Base-by-base conservation (phyloP, 2,329 filamentous ascomycete genomes). In the Trichoderma sp. region DNA sequence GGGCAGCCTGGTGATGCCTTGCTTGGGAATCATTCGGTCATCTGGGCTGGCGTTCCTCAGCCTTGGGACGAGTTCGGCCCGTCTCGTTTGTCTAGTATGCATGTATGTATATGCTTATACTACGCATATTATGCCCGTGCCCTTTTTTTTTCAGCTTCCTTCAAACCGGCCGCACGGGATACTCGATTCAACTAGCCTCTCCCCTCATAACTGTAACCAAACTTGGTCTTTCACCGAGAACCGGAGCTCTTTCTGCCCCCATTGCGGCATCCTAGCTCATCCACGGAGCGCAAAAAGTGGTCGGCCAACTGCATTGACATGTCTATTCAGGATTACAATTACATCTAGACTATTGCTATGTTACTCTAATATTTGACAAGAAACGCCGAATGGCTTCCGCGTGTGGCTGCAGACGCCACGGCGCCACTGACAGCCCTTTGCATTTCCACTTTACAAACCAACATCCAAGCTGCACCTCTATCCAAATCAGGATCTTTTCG, bases 21-120 rank as follows among this genome's bases (percentile, higher is more conserved):
- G 57, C 28, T 62, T 34, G 36, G 28, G 36, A 58, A 60, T 32
- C 56, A 51, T 36, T 47, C 39, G 53, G 65, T 47, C 36, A 15
- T 43, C 26, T 47, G 14, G 18, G 26, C 26, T 21, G 34, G 28
- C 9, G 39, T 36, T 70, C 57, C 57, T 70, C 66, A 70, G 66
- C 56, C 66, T 70, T 53, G 66, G 57, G 67, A 69, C 57, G 47
- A 64, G 32, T 64, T 71, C 68, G 68, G 68, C 68, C 68, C 68
- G 43, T 71, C 68, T 71, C 60, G 18, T 63, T 30, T 15, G 39
- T 57, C 24, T 14, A 47, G 11, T 51, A 64, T 64, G 61, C 68
- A 71, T 14, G 28, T 60, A 60, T 15, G 28, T 60, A 60, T 15
- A 61, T 24, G n/a, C 28, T 24, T 14, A 53, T 21, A 24, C 30